Evolutionary conservation across 129 eudicot species (phyloP), one percentile per base, ranked within the genome.

Genomic region (Solidago caesia): DNA sequence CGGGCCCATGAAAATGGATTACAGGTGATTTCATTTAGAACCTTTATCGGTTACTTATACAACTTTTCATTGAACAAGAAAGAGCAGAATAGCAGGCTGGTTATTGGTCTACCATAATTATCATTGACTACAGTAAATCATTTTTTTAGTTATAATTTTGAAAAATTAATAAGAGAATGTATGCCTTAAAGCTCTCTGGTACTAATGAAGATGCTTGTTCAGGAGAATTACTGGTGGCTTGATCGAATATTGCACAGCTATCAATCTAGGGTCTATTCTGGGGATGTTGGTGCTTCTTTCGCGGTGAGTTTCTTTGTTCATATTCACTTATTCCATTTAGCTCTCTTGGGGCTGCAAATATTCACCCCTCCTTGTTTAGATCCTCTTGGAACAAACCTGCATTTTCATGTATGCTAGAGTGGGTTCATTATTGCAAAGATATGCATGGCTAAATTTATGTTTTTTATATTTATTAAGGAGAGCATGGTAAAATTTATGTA

Each of bases 1-100:
- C 90, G 98, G 75, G 91, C 96, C 68, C 92, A 93, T 82, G 98
- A 93, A 80, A 93, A 93, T 83, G 98, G 97, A 73, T 77, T 90
- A 72, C 98, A 93, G 98, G 98, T 93, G 72, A 72, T 51, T 72
- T 60, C 51, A 48, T 25, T 60, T 11, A 7, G 57, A 72, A 74
- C 51, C 41, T 60, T 48, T 16, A 64, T n/a, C 14, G 13, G 21
- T n/a, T 64, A 62, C 13, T 64, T 6, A 53, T 55, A 39, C 68
- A 10, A 15, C 41, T 27, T 66, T 26, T 42, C 67, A 27, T 68
- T 76, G 26, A 33, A 27, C 60, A 67, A 25, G 72, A 75, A 64
- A 41, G 53, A 55, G 16, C n/a, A 51, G 53, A 33, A 3, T 33
- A 33, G 39, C 39, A 33, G 39, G 39, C 39, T 46, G 5, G 53